These are phyloP conservation scores for Tuber umbilicatum DNA, from an alignment of 495 filamentous ascomycete species.

Conservation along the genomic window DNA sequence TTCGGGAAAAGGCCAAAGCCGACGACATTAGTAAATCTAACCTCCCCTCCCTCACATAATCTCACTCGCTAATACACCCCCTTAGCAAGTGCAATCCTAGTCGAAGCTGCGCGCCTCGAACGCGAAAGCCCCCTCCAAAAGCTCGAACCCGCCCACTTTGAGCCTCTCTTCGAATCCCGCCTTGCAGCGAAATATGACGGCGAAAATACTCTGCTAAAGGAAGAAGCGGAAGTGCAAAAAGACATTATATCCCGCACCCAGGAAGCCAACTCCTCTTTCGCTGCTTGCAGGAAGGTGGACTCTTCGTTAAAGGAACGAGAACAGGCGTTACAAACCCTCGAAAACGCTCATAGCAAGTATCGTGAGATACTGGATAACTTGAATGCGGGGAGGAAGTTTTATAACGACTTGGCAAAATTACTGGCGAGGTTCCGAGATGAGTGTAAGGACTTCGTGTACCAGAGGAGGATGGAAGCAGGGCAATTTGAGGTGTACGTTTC, in stretches of 20 bases:
- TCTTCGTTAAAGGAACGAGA: slow-evolving; percentile 68
- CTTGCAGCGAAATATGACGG: slow-evolving; percentile 67
- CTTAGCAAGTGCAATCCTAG: slow-evolving; percentile 63
- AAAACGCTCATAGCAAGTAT: slow-evolving; percentile 90
- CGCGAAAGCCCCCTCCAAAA: slow-evolving; percentile 74
- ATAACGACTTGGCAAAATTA: slow-evolving; percentile 87
- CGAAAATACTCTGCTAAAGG: slow-evolving; percentile 60
- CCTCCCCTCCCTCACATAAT: slow-evolving; percentile 1
- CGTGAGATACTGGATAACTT: slow-evolving; percentile 87
- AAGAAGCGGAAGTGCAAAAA: slow-evolving; percentile 72
- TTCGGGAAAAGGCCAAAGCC: slow-evolving; percentile 68
- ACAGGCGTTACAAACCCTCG: slow-evolving; percentile 75
- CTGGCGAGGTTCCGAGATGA: slow-evolving; percentile 72
- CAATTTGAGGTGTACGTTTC: slow-evolving; percentile 61
- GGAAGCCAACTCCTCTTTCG: slow-evolving; percentile 72
- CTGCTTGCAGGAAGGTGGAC: slow-evolving; percentile 60
- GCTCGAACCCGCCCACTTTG: slow-evolving; percentile 81
- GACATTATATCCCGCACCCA: slow-evolving; percentile 59
- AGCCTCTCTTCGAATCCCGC: slow-evolving; percentile 78
- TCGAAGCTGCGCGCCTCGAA: slow-evolving; percentile 77
- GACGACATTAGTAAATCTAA: slow-evolving; percentile 74
- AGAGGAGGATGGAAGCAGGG: slow-evolving; percentile 71
- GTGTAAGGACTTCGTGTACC: slow-evolving; percentile 67
- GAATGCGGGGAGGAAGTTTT: slow-evolving; percentile 87
- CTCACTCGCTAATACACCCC: slow-evolving; percentile 17